Base-by-base conservation (phyloP, 306 rosid genomes). In the Lathyrus oleraceus region DNA sequence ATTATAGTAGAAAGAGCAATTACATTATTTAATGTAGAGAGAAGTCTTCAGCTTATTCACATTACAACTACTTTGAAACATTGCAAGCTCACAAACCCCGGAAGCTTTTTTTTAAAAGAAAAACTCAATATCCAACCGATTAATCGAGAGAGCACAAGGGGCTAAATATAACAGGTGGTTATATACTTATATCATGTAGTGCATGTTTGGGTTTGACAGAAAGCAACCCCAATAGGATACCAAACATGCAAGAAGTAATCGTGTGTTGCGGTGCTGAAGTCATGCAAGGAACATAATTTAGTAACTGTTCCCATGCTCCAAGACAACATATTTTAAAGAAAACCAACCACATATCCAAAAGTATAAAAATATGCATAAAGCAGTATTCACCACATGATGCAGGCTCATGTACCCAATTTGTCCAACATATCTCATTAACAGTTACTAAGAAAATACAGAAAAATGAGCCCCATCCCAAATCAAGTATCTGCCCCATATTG, bases 331-430 rank as follows among this genome's bases (percentile, higher is more conserved):
- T 73, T 72, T 59, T 65, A n/a, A 44, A 57, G 25, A 64, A 32
- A 63, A 45, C 42, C 53, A 48, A 69, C 53, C 28, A 80, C 44
- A 67, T 16, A 74, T 32, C 59, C 54, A 75, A 25, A 45, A n/a
- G n/a, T 15, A 70, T 21, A 62, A 51, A 32, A 56, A 71, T 57
- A 61, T 60, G 40, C 61, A 69, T 74, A 59, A 74, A 74, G 70
- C 61, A 35, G 66, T 54, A 56, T 64, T 61, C 28, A 68, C 74
- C 68, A 61, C 71, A 67, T 66, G 70, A 79, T 60, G 67, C 67
- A 68, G 36, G 16, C 67, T 53, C 61, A 10, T 61, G 47, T 49
- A 73, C 74, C 71, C 65, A 53, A 62, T 69, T 30, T 61, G 71
- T 67, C 72, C 68, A 52, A 64, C 67, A 51, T 51, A 43, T 53